A percentile compares a stretch with the other conserved stretches of the same genome.
Evolutionary conservation across 2,329 filamentous ascomycete species (phyloP).

Genomic region (Ophiostoma sp.): DNA sequence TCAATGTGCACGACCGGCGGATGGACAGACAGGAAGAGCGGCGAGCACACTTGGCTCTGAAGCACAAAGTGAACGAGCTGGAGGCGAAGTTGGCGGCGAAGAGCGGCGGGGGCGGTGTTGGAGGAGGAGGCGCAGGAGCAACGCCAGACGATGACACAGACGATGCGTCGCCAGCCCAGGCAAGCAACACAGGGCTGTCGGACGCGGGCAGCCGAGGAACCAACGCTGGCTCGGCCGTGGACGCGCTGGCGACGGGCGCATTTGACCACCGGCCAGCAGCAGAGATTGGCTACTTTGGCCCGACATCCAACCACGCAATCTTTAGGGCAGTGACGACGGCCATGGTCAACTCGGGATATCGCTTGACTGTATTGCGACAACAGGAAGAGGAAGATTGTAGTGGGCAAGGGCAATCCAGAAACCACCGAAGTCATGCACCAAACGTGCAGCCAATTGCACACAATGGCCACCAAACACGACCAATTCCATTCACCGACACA

Average conservation of each 20-base stretch:
- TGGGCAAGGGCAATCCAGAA: not conserved
- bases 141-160: not conserved
- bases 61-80: constrained; percentile 31
- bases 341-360: constrained; percentile 34
- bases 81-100: constrained; percentile 30
- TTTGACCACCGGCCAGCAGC: constrained; percentile 35
- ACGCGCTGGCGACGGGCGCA: constrained; percentile 35
- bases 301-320: constrained; percentile 37
- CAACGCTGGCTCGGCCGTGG: constrained; percentile 33
- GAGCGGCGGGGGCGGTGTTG: not conserved
- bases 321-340: constrained; percentile 35
- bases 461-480: constrained; percentile 5
- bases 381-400: constrained; percentile 7
- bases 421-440: not conserved
- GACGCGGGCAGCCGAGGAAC: constrained; percentile 14
- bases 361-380: constrained; percentile 15
- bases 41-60: constrained; percentile 19
- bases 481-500: not conserved
- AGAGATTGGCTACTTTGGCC: constrained; percentile 34
- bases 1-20: constrained; percentile 25
- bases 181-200: not conserved
- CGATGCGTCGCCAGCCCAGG: not conserved
- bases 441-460: not conserved
- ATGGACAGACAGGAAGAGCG: constrained; percentile 27
- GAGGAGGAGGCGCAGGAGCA: not conserved